Conservation (phyloP, 352 stramenopile species). For the Elongisporangium senticosum region DNA sequence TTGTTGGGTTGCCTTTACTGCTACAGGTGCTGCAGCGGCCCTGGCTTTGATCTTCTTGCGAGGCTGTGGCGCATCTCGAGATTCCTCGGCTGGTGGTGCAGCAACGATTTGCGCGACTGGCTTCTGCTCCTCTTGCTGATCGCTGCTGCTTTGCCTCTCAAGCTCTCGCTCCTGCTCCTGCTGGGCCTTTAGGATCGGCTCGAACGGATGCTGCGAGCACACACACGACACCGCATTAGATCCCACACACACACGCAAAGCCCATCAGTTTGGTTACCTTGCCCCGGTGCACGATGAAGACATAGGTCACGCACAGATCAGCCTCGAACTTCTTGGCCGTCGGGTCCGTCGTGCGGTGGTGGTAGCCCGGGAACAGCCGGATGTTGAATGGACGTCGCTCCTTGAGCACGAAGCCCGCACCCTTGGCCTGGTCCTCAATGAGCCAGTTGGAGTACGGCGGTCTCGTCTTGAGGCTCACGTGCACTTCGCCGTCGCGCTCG, state of each 20-base stretch:
- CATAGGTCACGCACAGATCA: conserved; percentile 78
- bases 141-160: background rate
- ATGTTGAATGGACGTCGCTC: conserved; percentile 69
- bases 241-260: background rate
- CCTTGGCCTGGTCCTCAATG: conserved; percentile 78
- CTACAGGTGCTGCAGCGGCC: background rate
- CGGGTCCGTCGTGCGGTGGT: conserved; percentile 85
- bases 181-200: conserved; percentile 13
- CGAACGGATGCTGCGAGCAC: conserved; percentile 27
- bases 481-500: conserved; percentile 49
- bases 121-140: background rate
- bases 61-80: background rate
- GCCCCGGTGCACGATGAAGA: conserved; percentile 79
- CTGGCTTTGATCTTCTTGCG: background rate
- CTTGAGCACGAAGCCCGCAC: conserved; percentile 71
- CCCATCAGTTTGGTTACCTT: conserved; percentile 31
- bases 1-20: background rate
- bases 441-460: conserved; percentile 87
- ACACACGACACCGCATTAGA: conserved; percentile 7
- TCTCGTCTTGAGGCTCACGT: conserved; percentile 83
- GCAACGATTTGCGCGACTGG: background rate
- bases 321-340: conserved; percentile 81
- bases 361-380: conserved; percentile 71
- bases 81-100: background rate
- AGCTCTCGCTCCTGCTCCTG: conserved; percentile 3